These are phyloP conservation scores for Acrocalymma vagum DNA, from an alignment of 2,329 filamentous ascomycete genomes.

Conservation along the genomic window DNA sequence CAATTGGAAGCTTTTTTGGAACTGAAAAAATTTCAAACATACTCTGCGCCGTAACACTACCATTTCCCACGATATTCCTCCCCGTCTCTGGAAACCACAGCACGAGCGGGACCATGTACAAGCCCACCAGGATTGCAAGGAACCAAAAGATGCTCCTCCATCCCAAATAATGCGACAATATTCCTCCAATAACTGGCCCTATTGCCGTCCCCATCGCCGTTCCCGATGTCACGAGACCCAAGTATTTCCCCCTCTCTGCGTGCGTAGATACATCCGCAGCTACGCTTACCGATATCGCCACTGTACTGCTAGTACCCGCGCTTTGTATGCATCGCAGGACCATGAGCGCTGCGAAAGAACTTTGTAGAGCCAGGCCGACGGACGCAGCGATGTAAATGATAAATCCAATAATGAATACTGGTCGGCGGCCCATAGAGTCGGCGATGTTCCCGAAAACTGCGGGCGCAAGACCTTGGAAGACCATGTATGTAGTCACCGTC, in stretches of 20 bases:
- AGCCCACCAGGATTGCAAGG: constrained; percentile 43
- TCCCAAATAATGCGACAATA: constrained; percentile 40
- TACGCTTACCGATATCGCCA: constrained; percentile 51
- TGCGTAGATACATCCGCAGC: constrained; percentile 52
- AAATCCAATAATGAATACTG: constrained; percentile 54
- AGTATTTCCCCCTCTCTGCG: constrained; percentile 52
- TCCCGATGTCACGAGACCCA: constrained; percentile 64
- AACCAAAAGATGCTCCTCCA: constrained; percentile 47
- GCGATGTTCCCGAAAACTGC: constrained; percentile 59
- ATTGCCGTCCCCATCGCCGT: constrained; percentile 32
- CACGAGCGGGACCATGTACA: constrained; percentile 37
- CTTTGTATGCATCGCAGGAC: constrained; percentile 40
- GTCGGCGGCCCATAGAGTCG: constrained; percentile 58
- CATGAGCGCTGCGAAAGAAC: constrained; percentile 33
- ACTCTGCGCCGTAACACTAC: constrained; percentile 28
- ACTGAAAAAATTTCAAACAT: no score
- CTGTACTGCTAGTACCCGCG: constrained; percentile 47
- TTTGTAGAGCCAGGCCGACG: constrained; percentile 36
- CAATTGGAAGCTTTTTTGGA: no score
- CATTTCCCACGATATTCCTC: constrained; percentile 43
- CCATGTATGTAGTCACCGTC: constrained; percentile 58
- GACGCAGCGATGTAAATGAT: constrained; percentile 35
- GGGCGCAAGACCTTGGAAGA: constrained; percentile 59
- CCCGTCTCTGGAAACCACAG: constrained; percentile 48
- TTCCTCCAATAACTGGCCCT: constrained; percentile 37